Evolutionary conservation across 257 asterid species (phyloP).

Genomic region (Solanum medicagineum): DNA sequence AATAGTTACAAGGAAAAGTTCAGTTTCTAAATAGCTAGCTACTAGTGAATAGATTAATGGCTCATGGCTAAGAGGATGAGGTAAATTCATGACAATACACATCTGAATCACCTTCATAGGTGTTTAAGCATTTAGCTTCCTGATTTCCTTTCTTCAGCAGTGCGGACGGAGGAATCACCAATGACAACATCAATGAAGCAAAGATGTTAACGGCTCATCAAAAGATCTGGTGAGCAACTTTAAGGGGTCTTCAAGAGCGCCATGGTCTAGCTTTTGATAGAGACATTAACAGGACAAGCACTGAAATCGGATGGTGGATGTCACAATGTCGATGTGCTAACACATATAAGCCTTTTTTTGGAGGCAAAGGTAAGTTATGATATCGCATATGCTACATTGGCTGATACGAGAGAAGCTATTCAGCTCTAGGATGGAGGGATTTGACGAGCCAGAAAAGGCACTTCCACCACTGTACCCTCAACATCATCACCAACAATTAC

Average conservation of each 20-base stretch:
- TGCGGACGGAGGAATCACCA: neutral
- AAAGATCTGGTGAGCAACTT: neutral
- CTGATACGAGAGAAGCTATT: neutral
- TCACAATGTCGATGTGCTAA: neutral
- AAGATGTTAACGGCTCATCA: neutral
- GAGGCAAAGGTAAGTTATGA: neutral
- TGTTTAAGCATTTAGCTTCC: neutral
- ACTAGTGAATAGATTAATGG: neutral
- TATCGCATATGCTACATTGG: neutral
- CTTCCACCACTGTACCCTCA: conserved; percentile 63
- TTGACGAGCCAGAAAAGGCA: conserved; percentile 76
- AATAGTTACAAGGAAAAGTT: neutral
- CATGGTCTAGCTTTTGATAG: neutral
- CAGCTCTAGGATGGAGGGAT: conserved; percentile 13
- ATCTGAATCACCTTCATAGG: neutral
- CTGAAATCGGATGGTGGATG: neutral
- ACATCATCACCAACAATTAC: conserved; percentile 54
- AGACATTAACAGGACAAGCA: neutral
- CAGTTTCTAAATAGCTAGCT: neutral
- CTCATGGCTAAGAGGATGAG: too few species aligned
- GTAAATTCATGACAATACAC: neutral
- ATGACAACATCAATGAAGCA: neutral
- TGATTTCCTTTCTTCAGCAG: neutral
- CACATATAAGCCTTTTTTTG: neutral
- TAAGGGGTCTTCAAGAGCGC: neutral